Evolutionary conservation across 345 rosid genomes (phyloP).

Genomic region (Euphorbia pulcherrima): DNA sequence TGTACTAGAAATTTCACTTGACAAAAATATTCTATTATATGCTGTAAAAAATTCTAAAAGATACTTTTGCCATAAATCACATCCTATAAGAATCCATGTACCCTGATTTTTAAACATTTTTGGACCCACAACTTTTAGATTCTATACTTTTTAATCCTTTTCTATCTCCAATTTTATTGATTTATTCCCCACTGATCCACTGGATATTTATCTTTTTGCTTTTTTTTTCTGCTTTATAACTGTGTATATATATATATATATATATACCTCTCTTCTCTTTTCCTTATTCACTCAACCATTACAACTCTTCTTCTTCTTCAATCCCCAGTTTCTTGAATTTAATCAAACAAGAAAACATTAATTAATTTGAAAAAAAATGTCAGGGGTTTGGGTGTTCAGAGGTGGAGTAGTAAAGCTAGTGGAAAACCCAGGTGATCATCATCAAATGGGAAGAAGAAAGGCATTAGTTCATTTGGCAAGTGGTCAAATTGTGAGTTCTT

Average conservation of each 20-base stretch:
- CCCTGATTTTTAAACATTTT: constrained; percentile 27
- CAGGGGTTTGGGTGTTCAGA: constrained; percentile 77
- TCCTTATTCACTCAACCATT: constrained; percentile 23
- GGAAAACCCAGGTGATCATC: constrained; percentile 54
- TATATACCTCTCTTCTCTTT: no score
- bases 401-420: constrained; percentile 61
- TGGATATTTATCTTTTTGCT: no score
- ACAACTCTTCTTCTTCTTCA: no score
- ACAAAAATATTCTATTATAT: no score
- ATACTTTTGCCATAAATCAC: constrained; percentile 32
- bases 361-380: constrained; percentile 52
- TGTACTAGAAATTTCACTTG: no score
- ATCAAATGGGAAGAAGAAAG: constrained; percentile 42
- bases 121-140: constrained; percentile 52
- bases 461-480: constrained; percentile 69
- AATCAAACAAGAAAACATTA: no score
- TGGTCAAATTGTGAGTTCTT: constrained; percentile 55
- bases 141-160: constrained; percentile 33
- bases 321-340: no score
- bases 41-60: no score
- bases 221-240: constrained; percentile 6
- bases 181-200: no score
- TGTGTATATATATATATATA: constrained; percentile 19
- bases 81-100: constrained; percentile 32
- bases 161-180: no score